Conservation (phyloP, 2,329 filamentous ascomycete species). For the Aspergillus sojae region DNA sequence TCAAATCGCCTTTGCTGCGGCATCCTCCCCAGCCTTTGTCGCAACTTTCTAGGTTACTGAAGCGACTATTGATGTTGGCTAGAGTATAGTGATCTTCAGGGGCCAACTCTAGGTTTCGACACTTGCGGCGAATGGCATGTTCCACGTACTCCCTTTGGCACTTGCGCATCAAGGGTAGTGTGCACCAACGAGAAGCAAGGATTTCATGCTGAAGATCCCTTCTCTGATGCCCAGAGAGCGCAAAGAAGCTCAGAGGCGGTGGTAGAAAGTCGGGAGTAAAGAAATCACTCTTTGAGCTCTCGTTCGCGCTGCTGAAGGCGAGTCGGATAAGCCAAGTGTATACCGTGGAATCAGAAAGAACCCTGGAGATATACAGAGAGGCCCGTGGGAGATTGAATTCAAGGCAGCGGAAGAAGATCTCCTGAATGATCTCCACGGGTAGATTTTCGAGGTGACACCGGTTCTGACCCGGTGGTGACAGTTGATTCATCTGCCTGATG, state of each 20-base stretch:
- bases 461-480: constrained; percentile 8
- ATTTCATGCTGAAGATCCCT: constrained; percentile 39
- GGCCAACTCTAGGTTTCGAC: constrained; percentile 29
- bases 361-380: constrained; percentile 45
- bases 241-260: constrained; percentile 36
- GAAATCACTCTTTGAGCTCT: constrained; percentile 32
- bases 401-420: constrained; percentile 54
- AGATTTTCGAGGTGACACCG: constrained; percentile 46
- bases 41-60: constrained; percentile 25
- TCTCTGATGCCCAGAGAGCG: constrained; percentile 30
- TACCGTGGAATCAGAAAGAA: constrained; percentile 43
- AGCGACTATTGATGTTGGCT: constrained; percentile 26
- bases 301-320: constrained; percentile 44
- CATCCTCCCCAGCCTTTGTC: constrained; percentile 26
- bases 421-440: constrained; percentile 53
- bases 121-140: constrained; percentile 36
- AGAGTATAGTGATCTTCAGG: constrained; percentile 28
- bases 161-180: constrained; percentile 38
- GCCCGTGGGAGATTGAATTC: constrained; percentile 51
- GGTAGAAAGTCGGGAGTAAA: constrained; percentile 45
- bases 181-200: constrained; percentile 46
- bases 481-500: constrained; percentile 20
- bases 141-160: constrained; percentile 44
- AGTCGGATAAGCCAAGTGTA: constrained; percentile 49
- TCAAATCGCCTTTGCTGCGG: constrained; percentile 36